phyloP scores from a whole-genome alignment of 768 basidiomycete species.

The Boletus vinaceobasis region DNA sequence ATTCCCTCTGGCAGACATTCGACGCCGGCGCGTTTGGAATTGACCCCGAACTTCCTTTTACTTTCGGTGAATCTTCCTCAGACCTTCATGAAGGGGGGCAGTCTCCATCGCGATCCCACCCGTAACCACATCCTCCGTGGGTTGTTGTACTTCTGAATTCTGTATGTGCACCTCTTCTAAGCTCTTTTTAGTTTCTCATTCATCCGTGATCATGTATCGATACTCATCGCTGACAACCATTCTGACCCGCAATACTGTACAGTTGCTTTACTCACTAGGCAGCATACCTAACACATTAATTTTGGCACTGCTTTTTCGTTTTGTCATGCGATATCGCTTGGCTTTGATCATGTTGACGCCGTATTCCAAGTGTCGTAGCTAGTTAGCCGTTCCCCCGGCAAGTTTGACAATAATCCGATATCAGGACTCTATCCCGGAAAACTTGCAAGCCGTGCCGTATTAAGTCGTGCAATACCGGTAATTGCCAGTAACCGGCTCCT shows the following conservation, averaged over 20 bases:
- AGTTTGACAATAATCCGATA: background rate
- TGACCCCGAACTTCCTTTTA: conserved; percentile 77
- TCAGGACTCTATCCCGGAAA: background rate
- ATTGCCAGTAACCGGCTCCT: conserved; percentile 9
- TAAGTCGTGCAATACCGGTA: background rate
- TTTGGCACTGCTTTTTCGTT: conserved; percentile 7
- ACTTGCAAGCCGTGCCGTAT: no score
- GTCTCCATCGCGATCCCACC: conserved; percentile 23
- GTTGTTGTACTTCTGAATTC: conserved; percentile 10
- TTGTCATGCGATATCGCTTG: background rate
- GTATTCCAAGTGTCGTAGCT: conserved; percentile 7
- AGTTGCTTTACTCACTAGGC: conserved; percentile 25
- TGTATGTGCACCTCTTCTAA: conserved; percentile 13
- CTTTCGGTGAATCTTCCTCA: conserved; percentile 37
- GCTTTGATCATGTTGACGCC: conserved; percentile 2
- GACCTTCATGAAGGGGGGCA: conserved; percentile 30
- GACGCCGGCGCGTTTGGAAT: conserved; percentile 71
- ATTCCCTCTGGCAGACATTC: conserved; percentile 54
- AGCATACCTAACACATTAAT: conserved; percentile 29
- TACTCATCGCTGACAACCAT: conserved; percentile 23
- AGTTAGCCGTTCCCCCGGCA: background rate
- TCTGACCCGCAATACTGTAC: conserved; percentile 20
- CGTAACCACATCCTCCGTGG: conserved; percentile 10
- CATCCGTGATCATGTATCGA: conserved; percentile 27
- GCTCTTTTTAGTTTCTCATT: conserved; percentile 1